Base-by-base conservation (phyloP, 306 rosid species). In the Rosa persica region DNA sequence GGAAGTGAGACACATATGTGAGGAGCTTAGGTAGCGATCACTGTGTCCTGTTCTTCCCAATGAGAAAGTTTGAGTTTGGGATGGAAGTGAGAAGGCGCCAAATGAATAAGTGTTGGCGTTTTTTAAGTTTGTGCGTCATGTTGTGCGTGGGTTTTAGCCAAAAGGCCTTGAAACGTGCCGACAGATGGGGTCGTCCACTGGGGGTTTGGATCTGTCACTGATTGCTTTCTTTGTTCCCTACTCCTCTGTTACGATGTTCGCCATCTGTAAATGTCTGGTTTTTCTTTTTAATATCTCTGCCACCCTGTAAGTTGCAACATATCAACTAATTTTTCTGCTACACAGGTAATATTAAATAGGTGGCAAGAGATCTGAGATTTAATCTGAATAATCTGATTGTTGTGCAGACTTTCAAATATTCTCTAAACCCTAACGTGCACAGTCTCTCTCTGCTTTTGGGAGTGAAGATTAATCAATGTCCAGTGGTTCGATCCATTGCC, bases 401-500 rank as follows among this genome's bases (percentile, higher is more conserved):
- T 6, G 46, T 43, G 23, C 19, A n/a, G 62, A 20, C 61, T n/a
- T 20, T n/a, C 27, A 55, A 58, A 30, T 30, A 30, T 30, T 30
- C 34, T 30, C 34, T 30, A 30, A 30, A 30, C 34, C 2, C 34
- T 30, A 30, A 30, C 1, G 34, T 30, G 34, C 34, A 30, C 34
- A 30, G 34, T 30, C 34, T 30, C 34, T 30, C 34, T 1, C 34
- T 1, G 34, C 34, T 30, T 30, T 30, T 30, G 34, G 34, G 34
- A 30, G 34, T 30, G 34, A 30, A 30, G 34, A 1, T 30, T 1
- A 30, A 30, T 42, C 93, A 89, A 36, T 87, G 89, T 89, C 96
- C 99, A 57, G 88, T 93, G 60, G 66, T 95, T 83, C 91, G 90
- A 60, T 91, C 98, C 52, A 90, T 95, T 36, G 86, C 99, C 67